Evolutionary conservation across 352 stramenopile species (phyloP).

Genomic region (Pythium graminicola): DNA sequence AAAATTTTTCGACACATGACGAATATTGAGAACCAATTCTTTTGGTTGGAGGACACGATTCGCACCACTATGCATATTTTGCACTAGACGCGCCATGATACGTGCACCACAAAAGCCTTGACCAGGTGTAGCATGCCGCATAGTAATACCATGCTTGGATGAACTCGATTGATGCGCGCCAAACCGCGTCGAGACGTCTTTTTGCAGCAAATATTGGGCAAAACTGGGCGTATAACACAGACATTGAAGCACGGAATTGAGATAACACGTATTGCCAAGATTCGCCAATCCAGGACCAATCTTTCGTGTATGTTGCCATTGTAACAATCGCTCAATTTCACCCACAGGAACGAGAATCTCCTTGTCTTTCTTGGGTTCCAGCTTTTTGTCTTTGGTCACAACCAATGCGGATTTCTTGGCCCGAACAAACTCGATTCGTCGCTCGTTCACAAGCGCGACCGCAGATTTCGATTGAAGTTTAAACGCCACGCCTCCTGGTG

Average conservation of each 20-base stretch:
- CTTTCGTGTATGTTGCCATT: conserved; percentile 62
- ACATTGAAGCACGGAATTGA: conserved; percentile 92
- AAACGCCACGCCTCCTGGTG: conserved; percentile 28
- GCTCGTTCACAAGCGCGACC: conserved; percentile 69
- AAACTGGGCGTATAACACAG: conserved; percentile 73
- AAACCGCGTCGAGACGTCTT: conserved; percentile 39
- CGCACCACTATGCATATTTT: conserved; percentile 41
- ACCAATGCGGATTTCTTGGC: conserved; percentile 49
- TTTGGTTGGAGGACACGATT: conserved; percentile 60
- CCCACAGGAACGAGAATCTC: conserved; percentile 37
- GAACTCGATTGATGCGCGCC: conserved; percentile 15
- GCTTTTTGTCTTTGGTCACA: conserved; percentile 27
- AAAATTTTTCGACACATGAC: conserved; percentile 79
- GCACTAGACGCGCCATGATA: conserved; percentile 59
- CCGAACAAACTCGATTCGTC: conserved; percentile 74
- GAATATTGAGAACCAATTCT: conserved; percentile 81
- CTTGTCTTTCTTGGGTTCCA: conserved; percentile 23
- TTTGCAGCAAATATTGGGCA: conserved; percentile 85
- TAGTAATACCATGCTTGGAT: too few relatives aligned
- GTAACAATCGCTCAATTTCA: conserved; percentile 45
- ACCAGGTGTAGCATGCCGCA: too few relatives aligned
- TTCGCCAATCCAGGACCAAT: conserved; percentile 84
- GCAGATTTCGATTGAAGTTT: conserved; percentile 67
- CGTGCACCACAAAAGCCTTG: conserved; percentile 48
- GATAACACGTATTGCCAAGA: conserved; percentile 94